Evolutionary conservation across 164 flowering plant genomes (phyloP).

Genomic region (Vitis amurensis): DNA sequence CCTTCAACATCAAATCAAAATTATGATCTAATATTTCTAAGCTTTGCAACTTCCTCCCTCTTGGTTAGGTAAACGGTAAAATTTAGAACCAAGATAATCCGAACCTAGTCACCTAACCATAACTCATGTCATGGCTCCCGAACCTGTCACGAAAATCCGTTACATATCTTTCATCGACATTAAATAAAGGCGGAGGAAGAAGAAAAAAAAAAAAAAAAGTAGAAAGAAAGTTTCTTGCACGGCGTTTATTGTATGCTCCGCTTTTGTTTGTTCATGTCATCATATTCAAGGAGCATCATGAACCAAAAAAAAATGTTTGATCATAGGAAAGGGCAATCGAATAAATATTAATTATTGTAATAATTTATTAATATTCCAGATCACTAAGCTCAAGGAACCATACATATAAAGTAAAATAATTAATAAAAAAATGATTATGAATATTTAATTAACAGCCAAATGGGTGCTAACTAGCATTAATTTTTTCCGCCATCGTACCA

Average conservation of each 20-base stretch:
- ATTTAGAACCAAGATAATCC: not conserved
- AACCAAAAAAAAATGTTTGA: conserved; percentile 7
- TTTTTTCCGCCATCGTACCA: too few relatives aligned
- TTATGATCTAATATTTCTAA: not conserved
- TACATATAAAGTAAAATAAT: not conserved
- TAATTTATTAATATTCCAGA: not conserved
- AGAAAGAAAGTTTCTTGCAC: too few relatives aligned
- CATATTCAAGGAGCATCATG: conserved; percentile 10
- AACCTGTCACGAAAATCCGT: not conserved
- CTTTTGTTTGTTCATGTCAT: conserved; percentile 8
- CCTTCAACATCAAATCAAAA: too few relatives aligned
- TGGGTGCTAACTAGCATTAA: too few relatives aligned
- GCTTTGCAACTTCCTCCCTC: not conserved
- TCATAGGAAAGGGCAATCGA: not conserved
- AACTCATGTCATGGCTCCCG: not conserved
- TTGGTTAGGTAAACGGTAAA: not conserved
- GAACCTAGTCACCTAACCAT: not conserved
- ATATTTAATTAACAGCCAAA: too few relatives aligned
- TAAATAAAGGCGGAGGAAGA: not conserved
- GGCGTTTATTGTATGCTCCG: conserved; percentile 8
- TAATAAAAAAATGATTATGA: too few relatives aligned
- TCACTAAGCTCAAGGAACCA: not conserved
- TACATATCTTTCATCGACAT: conserved; percentile 7
- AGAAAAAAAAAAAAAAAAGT: not conserved
- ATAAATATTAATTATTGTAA: not conserved